phyloP scores from a whole-genome alignment of 306 rosid species.

The Inga oerstediana region DNA sequence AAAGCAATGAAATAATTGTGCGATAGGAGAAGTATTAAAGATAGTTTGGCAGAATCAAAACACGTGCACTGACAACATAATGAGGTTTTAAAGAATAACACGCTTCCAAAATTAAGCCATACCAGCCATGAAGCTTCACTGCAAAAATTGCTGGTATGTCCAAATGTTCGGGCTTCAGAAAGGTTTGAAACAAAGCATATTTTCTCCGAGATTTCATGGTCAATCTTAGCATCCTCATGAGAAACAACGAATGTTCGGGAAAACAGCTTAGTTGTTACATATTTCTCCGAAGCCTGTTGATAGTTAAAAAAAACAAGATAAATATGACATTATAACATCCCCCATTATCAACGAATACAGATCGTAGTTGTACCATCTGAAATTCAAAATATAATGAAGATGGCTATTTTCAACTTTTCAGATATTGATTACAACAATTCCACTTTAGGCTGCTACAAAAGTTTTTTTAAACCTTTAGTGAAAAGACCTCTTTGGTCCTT shows the following conservation, averaged over 20 bases:
- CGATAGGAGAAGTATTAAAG: no score
- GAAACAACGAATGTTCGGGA: conserved; percentile 56
- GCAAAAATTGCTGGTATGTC: conserved; percentile 57
- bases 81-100: not conserved
- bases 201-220: conserved; percentile 54
- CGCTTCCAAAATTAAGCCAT: conserved; percentile 15
- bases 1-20: no score
- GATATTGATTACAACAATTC: not conserved
- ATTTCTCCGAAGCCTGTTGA: conserved; percentile 71
- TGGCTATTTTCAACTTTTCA: not conserved
- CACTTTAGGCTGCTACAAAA: not conserved
- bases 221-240: conserved; percentile 55
- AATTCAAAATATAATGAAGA: conserved; percentile 2
- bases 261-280: conserved; percentile 72
- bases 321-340: conserved; percentile 1
- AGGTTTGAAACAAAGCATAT: conserved; percentile 57
- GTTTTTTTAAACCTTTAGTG: no score
- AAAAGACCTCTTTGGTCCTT: no score
- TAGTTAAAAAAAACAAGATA: not conserved
- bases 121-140: conserved; percentile 75
- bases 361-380: not conserved
- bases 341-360: not conserved
- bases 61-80: not conserved
- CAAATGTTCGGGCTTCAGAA: conserved; percentile 71
- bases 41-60: not conserved